phyloP scores from a whole-genome alignment of 2,329 filamentous ascomycete genomes.

The Stagonosporopsis chrysanthemi region DNA sequence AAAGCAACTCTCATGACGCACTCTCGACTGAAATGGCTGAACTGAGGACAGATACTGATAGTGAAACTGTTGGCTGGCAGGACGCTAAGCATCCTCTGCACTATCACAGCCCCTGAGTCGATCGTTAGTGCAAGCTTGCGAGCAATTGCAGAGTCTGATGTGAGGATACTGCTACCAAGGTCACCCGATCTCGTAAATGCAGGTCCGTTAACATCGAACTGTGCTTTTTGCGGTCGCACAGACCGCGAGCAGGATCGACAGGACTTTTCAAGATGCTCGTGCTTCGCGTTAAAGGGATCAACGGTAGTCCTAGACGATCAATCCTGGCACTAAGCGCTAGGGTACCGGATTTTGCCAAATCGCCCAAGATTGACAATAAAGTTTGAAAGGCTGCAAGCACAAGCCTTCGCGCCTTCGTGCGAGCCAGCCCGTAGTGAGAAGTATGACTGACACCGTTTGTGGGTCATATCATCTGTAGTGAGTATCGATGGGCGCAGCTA shows the following conservation, averaged over 20 bases:
- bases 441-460: conserved; percentile 23
- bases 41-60: conserved; percentile 22
- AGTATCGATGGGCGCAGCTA: conserved; percentile 14
- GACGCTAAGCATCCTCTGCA: conserved; percentile 4
- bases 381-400: conserved; percentile 19
- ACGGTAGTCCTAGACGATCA: conserved; percentile 28
- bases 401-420: conserved; percentile 9
- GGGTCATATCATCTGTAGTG: conserved; percentile 15
- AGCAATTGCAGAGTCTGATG: conserved; percentile 7
- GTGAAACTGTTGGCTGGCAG: conserved; percentile 29
- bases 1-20: neutral
- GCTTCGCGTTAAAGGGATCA: conserved; percentile 22
- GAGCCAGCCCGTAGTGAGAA: conserved; percentile 20
- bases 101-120: conserved; percentile 3
- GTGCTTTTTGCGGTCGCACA: conserved; percentile 4
- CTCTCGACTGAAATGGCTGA: conserved; percentile 9
- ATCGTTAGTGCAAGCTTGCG: neutral
- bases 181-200: conserved; percentile 20
- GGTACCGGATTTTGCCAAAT: conserved; percentile 16
- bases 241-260: conserved; percentile 17
- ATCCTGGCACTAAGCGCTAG: conserved; percentile 26
- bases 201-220: conserved; percentile 8
- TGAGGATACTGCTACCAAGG: conserved; percentile 8
- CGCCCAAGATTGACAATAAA: conserved; percentile 23
- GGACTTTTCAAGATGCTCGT: conserved; percentile 16